Evolutionary conservation across 257 asterid species (phyloP).

Genomic region (Solanum ossicruentum): DNA sequence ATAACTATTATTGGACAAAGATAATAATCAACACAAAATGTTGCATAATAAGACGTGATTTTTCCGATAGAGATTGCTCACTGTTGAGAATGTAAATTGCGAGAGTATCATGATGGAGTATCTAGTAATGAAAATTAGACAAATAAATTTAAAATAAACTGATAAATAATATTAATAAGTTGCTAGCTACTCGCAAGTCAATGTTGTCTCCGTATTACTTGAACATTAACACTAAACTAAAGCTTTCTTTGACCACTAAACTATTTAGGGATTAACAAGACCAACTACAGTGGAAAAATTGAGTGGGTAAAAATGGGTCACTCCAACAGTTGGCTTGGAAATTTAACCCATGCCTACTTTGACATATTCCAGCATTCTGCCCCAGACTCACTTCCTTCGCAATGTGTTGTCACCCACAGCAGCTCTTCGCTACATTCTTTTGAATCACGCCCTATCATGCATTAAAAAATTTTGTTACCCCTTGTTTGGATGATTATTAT

Average conservation of each 20-base stretch:
- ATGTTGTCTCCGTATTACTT: neutral
- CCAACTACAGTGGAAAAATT: neutral
- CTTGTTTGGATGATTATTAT: too few species aligned
- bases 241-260: too few species aligned
- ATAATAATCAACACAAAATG: too few species aligned
- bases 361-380: neutral
- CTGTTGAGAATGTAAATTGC: too few species aligned
- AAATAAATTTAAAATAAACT: too few species aligned
- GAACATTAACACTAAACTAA: neutral
- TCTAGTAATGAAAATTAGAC: too few species aligned
- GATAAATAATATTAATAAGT: too few species aligned
- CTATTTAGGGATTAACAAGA: neutral
- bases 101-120: too few species aligned
- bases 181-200: neutral
- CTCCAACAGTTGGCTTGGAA: neutral
- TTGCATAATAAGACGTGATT: too few species aligned
- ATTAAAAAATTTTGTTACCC: neutral
- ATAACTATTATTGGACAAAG: too few species aligned
- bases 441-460: neutral
- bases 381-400: neutral
- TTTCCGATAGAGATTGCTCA: too few species aligned
- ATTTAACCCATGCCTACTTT: neutral
- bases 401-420: neutral
- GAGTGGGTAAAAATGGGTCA: neutral
- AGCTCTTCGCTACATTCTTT: neutral